Conservation (phyloP, 495 filamentous ascomycete genomes). For the Aspergillus heteromorphus region DNA sequence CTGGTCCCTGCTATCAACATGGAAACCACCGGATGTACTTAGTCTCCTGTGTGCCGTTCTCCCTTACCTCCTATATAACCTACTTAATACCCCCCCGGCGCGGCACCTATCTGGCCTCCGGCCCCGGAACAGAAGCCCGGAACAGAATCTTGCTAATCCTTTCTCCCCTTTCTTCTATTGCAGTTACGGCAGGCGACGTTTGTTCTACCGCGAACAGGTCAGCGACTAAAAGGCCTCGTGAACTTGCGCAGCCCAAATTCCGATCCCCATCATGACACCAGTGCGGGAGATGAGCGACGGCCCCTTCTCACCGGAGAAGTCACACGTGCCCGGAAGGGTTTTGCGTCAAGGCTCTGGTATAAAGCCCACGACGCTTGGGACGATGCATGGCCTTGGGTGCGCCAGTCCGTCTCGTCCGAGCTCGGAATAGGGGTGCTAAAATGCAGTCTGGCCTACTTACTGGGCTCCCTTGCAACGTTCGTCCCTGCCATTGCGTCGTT, state of each 20-base stretch:
- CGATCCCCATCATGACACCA: constrained; percentile 11
- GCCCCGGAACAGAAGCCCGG: neutral
- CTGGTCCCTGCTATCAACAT: no score
- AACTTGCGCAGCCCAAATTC: constrained; percentile 35
- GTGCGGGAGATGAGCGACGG: constrained; percentile 31
- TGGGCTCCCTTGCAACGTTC: constrained; percentile 86
- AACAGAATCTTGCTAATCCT: neutral
- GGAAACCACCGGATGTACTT: no score
- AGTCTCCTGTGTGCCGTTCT: no score
- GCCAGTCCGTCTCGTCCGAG: constrained; percentile 45
- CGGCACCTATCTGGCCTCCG: no score
- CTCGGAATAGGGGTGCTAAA: constrained; percentile 77
- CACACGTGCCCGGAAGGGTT: constrained; percentile 10
- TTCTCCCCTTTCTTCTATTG: neutral
- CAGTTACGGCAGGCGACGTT: constrained; percentile 52
- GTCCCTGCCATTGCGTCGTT: constrained; percentile 64
- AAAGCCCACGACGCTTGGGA: constrained; percentile 11
- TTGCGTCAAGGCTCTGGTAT: constrained; percentile 10
- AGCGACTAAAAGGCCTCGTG: constrained; percentile 47
- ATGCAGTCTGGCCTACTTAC: constrained; percentile 85
- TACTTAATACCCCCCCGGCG: no score
- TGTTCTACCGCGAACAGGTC: constrained; percentile 47
- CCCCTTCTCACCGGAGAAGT: constrained; percentile 35
- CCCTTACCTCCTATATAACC: no score
- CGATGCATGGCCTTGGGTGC: constrained; percentile 16